Conservation (phyloP, 345 rosid species). For the Moricandia arvensis region DNA sequence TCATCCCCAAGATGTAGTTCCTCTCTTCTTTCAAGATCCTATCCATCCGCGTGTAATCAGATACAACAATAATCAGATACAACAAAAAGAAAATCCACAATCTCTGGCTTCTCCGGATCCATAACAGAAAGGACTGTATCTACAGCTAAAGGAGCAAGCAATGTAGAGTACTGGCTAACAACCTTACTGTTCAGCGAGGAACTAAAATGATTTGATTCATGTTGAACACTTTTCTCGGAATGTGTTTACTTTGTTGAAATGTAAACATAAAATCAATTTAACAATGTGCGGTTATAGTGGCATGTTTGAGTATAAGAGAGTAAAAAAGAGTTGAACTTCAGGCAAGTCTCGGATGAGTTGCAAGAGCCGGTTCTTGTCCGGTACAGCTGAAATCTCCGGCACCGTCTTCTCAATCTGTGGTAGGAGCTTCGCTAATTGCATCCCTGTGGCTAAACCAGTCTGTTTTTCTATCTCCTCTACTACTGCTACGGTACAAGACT, state of each 20-base stretch:
- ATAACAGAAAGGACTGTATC: background rate
- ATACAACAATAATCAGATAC: too few species aligned
- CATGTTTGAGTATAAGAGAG: conserved; percentile 74
- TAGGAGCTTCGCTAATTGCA: conserved; percentile 73
- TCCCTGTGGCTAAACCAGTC: conserved; percentile 44
- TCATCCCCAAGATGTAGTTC: too few species aligned
- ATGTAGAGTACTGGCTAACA: background rate
- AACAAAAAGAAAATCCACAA: too few species aligned
- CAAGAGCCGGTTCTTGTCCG: conserved; percentile 60
- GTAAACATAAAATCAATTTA: conserved; percentile 15
- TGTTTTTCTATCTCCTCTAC: conserved; percentile 58
- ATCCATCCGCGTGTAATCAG: too few species aligned
- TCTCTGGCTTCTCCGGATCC: background rate
- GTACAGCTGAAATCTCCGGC: conserved; percentile 53
- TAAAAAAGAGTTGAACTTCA: conserved; percentile 80
- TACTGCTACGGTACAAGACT: conserved; percentile 49
- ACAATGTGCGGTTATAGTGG: conserved; percentile 28
- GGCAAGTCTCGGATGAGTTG: conserved; percentile 52
- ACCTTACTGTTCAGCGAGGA: background rate
- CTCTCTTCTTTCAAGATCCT: too few species aligned
- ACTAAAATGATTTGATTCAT: conserved; percentile 7
- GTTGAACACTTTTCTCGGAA: background rate
- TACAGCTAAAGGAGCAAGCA: background rate
- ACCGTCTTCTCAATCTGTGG: conserved; percentile 68
- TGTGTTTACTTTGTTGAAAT: background rate